These are phyloP conservation scores for Citrullus colocynthis DNA, from an alignment of 306 rosid genomes.

Conservation along the genomic window DNA sequence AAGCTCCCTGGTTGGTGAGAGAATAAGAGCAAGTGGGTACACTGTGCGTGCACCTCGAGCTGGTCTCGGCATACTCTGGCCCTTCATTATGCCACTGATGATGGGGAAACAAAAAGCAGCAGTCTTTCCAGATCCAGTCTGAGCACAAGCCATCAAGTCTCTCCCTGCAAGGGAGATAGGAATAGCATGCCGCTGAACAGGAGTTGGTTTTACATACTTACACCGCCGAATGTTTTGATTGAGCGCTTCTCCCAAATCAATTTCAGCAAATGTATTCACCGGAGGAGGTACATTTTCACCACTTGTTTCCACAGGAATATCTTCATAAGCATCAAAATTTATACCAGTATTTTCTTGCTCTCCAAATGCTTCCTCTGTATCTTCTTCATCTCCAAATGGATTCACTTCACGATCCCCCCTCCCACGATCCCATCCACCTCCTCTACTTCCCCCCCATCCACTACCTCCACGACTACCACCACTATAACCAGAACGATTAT, in stretches of 20 bases:
- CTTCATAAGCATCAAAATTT: constrained; percentile 78
- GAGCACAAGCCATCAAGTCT: constrained; percentile 91
- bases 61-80: constrained; percentile 51
- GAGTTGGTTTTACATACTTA: constrained; percentile 79
- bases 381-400: constrained; percentile 54
- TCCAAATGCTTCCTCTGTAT: constrained; percentile 20
- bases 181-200: constrained; percentile 77
- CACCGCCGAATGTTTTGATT: constrained; percentile 61
- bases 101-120: constrained; percentile 93
- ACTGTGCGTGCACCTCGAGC: constrained; percentile 66
- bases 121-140: constrained; percentile 86
- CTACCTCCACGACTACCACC: constrained; percentile 37
- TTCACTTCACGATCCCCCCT: constrained; percentile 51
- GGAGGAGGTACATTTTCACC: constrained; percentile 67
- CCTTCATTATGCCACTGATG: constrained; percentile 74
- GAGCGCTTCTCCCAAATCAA: constrained; percentile 76
- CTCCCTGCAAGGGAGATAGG: constrained; percentile 73
- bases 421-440: constrained; percentile 65
- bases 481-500: constrained; percentile 33
- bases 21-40: constrained; percentile 77
- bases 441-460: constrained; percentile 47
- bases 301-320: constrained; percentile 77
- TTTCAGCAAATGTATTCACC: constrained; percentile 77
- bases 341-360: constrained; percentile 61
- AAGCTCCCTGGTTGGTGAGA: constrained; percentile 87